Evolutionary conservation across 1,284 basidiomycete genomes (phyloP).

Genomic region (Puccinia coronata): DNA sequence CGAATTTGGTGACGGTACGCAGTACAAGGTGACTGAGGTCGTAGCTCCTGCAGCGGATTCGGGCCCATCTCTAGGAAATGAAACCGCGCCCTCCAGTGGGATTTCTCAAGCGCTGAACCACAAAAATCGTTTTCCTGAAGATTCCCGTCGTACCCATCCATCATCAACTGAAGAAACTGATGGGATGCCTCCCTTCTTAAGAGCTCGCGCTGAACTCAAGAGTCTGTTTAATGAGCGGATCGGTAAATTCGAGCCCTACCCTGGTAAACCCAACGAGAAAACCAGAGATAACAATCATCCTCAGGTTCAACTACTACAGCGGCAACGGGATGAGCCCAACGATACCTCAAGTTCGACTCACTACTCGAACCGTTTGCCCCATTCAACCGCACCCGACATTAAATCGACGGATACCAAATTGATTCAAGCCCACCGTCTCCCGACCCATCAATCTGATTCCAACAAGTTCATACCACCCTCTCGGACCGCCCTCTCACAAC

Average conservation of each 20-base stretch:
- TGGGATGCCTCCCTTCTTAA: slow-evolving; percentile 37
- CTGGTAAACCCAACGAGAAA: slow-evolving; percentile 37
- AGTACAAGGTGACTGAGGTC: slow-evolving; percentile 71
- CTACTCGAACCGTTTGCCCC: neutral
- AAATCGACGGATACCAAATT: slow-evolving; percentile 15
- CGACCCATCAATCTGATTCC: neutral
- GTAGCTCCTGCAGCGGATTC: slow-evolving; percentile 30
- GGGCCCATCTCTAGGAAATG: neutral
- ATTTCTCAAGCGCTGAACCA: slow-evolving; percentile 19
- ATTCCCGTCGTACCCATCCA: slow-evolving; percentile 26
- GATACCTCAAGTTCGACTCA: neutral
- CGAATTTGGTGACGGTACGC: slow-evolving; percentile 86
- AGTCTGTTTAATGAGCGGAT: slow-evolving; percentile 44
- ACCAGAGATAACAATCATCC: slow-evolving; percentile 11
- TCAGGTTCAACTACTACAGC: slow-evolving; percentile 45
- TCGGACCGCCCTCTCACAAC: slow-evolving; percentile 35
- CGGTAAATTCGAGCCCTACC: slow-evolving; percentile 49
- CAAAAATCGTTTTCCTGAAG: slow-evolving; percentile 23
- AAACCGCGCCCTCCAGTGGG: neutral
- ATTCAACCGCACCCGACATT: neutral
- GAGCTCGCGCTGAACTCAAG: slow-evolving; percentile 44
- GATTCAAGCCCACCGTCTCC: neutral
- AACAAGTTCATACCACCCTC: neutral
- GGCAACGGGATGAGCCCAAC: slow-evolving; percentile 32
- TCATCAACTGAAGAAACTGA: slow-evolving; percentile 13